These are phyloP conservation scores for Suillus occidentalis DNA, from an alignment of 768 basidiomycete species.

Conservation along the genomic window DNA sequence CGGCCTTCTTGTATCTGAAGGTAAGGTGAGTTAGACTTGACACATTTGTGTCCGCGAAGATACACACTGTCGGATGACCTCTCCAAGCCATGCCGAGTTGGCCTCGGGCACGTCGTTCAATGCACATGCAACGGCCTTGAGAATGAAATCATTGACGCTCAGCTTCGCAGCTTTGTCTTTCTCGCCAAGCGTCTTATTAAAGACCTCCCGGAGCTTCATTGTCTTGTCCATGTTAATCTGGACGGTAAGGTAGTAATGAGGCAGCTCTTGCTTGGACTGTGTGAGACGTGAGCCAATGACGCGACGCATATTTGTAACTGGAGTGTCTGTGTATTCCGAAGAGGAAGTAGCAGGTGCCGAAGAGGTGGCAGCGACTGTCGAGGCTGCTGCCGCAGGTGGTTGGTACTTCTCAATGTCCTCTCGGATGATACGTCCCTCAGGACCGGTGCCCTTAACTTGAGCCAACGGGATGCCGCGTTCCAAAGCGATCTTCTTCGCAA, in stretches of 20 bases:
- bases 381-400: constrained; percentile 44
- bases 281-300: constrained; percentile 87
- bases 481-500: constrained; percentile 96
- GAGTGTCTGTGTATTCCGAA: constrained; percentile 84
- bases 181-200: constrained; percentile 85
- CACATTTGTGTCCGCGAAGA: neutral
- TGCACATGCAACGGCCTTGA: constrained; percentile 92
- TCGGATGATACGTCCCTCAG: constrained; percentile 90
- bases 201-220: constrained; percentile 89
- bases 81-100: constrained; percentile 97
- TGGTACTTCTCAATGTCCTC: constrained; percentile 94
- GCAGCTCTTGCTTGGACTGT: constrained; percentile 92
- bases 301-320: constrained; percentile 92
- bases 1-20: constrained; percentile 88
- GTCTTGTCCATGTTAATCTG: constrained; percentile 97
- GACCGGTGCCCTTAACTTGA: constrained; percentile 91
- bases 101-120: constrained; percentile 94
- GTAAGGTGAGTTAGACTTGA: constrained; percentile 4
- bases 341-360: constrained; percentile 51
- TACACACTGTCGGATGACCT: constrained; percentile 89
- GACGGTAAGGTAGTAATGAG: constrained; percentile 95
- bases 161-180: constrained; percentile 92
- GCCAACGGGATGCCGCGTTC: constrained; percentile 90
- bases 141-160: constrained; percentile 97
- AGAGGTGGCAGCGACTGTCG: constrained; percentile 42